Evolutionary conservation across 768 basidiomycete genomes (phyloP), one percentile per base, ranked within the genome.

Genomic region (Rhizopogon vesiculosus): DNA sequence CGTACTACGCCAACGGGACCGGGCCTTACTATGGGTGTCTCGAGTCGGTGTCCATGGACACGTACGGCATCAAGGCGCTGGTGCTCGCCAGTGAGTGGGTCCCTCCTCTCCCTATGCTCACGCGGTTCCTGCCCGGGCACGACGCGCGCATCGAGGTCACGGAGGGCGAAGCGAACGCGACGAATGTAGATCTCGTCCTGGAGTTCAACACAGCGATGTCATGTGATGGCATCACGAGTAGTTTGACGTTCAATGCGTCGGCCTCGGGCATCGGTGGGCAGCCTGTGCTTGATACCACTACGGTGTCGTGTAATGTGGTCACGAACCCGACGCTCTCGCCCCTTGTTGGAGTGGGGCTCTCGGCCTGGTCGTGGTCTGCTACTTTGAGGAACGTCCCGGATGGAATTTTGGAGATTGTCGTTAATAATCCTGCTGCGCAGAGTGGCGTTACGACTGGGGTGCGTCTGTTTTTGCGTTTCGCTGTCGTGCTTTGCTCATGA

Each of bases 81-180:
- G 91, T 97, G 7, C 90, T 89, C 0, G 41, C 57, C 0, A 62
- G 56, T 0, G 76, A 87, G 59, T 97, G 93, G 91, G 73, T 83
- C 6, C 61, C 82, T 6, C 85, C 89, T 51, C 80, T 76, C 5
- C 90, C 93, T 15, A 80, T 83, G 54, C 68, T 97, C 55, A 91
- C 91, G 16, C 82, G 81, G 53, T 96, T 96, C 70, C 66, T 70
- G 2, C 94, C 94, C 0, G 93, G 94, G 1, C 94, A 97, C 68
- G 94, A 97, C 63, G 78, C 84, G 42, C 87, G 94, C 42, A 72
- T 92, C 40, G 67, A 69, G 16, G 78, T 77, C 18, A 52, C 40
- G 1, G 7, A 61, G 8, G 66, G 63, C 1, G 67, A 78, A 25
- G 72, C 81, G 54, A 83, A 82, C 28, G 81, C 80, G 1, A 83